Evolutionary conservation across 352 stramenopile genomes (phyloP).

Genomic region (Pythium brachiatum): DNA sequence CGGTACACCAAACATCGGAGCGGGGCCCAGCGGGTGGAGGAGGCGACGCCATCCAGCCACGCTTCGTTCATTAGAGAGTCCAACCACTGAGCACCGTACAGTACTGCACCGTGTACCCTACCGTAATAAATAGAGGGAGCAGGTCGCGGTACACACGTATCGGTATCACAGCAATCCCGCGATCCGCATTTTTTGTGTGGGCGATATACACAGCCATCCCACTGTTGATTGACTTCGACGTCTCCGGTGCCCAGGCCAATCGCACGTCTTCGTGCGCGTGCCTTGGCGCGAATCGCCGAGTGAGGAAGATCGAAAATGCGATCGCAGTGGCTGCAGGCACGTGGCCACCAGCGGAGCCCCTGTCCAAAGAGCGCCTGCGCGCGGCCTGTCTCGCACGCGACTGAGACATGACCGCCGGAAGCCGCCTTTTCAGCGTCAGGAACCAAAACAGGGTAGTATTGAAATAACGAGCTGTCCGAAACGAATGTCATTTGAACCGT

Average conservation of each 20-base stretch:
- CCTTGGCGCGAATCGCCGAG: slow-evolving; percentile 5
- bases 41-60: neutral
- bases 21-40: neutral
- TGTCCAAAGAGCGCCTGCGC: too few relatives aligned
- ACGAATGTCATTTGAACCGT: neutral
- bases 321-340: slow-evolving; percentile 21
- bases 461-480: slow-evolving; percentile 33
- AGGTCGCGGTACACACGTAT: too few relatives aligned
- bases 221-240: neutral
- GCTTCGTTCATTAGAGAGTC: neutral
- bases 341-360: slow-evolving; percentile 1
- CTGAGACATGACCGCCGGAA: slow-evolving; percentile 2
- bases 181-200: too few relatives aligned
- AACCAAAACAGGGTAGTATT: slow-evolving; percentile 11
- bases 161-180: too few relatives aligned
- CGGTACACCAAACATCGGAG: too few relatives aligned
- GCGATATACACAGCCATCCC: neutral
- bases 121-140: too few relatives aligned
- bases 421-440: neutral
- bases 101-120: neutral
- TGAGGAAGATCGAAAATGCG: neutral
- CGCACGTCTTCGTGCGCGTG: slow-evolving; percentile 5
- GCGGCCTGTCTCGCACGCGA: neutral
- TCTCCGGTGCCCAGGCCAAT: neutral
- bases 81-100: neutral